phyloP scores from a whole-genome alignment of 495 filamentous ascomycete genomes.

The Neurospora sp. region DNA sequence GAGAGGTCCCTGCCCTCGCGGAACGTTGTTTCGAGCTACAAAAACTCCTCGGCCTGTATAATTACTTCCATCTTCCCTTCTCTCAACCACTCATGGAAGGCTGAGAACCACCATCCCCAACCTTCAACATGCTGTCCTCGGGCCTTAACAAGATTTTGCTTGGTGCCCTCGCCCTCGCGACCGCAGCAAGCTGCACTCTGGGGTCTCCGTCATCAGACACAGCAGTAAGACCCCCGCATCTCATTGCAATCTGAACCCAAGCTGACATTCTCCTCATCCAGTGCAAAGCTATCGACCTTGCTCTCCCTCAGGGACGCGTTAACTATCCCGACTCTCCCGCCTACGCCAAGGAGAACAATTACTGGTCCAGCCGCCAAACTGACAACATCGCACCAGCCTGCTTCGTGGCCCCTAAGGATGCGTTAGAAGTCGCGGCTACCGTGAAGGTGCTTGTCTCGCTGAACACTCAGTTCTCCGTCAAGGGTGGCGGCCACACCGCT shows the following conservation, averaged over 20 bases:
- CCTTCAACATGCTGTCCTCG: neutral
- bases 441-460: slow-evolving; percentile 21
- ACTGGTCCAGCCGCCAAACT: slow-evolving; percentile 43
- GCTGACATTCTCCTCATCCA: neutral
- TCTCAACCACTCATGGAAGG: neutral
- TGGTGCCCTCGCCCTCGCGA: neutral
- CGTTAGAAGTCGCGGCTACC: slow-evolving; percentile 29
- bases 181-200: neutral
- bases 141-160: neutral
- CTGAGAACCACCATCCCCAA: neutral
- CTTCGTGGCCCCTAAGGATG: slow-evolving; percentile 28
- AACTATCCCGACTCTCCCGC: slow-evolving; percentile 9
- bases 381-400: slow-evolving; percentile 25
- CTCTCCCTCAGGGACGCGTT: slow-evolving; percentile 10
- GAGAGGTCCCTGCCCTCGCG: neutral
- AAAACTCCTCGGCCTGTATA: neutral
- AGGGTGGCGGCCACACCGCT: slow-evolving; percentile 43
- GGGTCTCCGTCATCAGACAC: neutral
- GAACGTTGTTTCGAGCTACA: neutral
- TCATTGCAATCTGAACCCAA: neutral
- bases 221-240: neutral
- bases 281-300: slow-evolving; percentile 8
- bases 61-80: neutral
- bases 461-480: slow-evolving; percentile 38
- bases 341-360: slow-evolving; percentile 14